Percentiles rank a stretch among this genome's conserved stretches.
Conservation (phyloP, 2,329 filamentous ascomycete genomes). For the Venturia aucupariae region DNA sequence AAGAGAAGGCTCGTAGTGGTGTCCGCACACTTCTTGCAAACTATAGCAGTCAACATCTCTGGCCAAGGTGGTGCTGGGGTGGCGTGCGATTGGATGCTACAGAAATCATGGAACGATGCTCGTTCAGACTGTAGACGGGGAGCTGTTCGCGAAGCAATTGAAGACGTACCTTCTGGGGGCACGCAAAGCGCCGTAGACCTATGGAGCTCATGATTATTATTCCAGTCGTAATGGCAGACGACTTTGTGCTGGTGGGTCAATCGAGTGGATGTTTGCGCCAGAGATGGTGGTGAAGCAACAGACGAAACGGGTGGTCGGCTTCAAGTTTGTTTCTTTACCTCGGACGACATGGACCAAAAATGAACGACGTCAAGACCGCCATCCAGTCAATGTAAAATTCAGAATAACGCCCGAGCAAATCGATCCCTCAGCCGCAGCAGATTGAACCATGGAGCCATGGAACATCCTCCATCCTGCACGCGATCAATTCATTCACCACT, state of each 20-base stretch:
- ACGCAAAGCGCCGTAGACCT: conserved; percentile 21
- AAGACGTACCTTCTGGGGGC: conserved; percentile 13
- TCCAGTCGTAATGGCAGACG: not conserved
- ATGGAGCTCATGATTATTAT: conserved; percentile 29
- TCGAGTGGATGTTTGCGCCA: not conserved
- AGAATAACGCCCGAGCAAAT: not conserved
- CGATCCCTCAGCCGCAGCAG: not conserved
- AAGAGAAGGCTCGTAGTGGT: conserved; percentile 74
- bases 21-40: conserved; percentile 27
- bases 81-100: not conserved
- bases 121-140: not conserved
- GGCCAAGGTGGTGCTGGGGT: not conserved
- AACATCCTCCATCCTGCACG: not conserved
- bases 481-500: not conserved
- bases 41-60: conserved; percentile 15
- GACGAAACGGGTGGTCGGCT: not conserved
- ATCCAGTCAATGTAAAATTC: not conserved
- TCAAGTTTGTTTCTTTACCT: not conserved
- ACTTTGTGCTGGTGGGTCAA: not conserved
- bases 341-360: not conserved
- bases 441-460: not conserved
- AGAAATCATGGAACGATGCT: not conserved
- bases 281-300: not conserved
- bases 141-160: not conserved
- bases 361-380: conserved; percentile 3